Evolutionary conservation across 768 basidiomycete species (phyloP).

Genomic region (Rubroboletus pulcherrimus): DNA sequence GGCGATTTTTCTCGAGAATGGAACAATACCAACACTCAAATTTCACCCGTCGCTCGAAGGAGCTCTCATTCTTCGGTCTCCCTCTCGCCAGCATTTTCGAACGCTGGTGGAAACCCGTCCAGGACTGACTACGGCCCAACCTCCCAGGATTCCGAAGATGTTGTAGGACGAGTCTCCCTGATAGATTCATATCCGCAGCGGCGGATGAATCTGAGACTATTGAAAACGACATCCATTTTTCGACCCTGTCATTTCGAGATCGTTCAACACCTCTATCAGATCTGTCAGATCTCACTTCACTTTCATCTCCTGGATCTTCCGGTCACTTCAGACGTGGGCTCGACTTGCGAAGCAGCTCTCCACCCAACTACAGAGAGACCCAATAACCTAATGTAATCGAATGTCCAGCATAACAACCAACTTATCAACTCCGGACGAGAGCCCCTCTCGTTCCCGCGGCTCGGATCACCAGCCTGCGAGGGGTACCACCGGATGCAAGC

Average conservation of each 20-base stretch:
- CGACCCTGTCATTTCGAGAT: slow-evolving; percentile 3
- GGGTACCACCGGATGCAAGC: slow-evolving; percentile 12
- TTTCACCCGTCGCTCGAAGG: slow-evolving; percentile 24
- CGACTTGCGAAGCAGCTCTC: slow-evolving; percentile 11
- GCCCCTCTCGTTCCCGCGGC: not conserved
- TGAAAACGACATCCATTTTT: not conserved
- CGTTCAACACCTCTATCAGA: slow-evolving; percentile 25
- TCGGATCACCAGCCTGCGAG: slow-evolving; percentile 18
- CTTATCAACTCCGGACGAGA: not conserved
- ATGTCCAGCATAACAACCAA: not conserved
- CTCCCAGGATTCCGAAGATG: slow-evolving; percentile 8
- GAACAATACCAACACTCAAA: slow-evolving; percentile 11
- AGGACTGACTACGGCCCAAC: not conserved
- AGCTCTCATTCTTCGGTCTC: not conserved
- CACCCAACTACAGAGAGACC: slow-evolving; percentile 6
- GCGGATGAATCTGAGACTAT: slow-evolving; percentile 9
- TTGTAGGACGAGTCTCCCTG: slow-evolving; percentile 18
- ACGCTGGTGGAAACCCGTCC: not conserved
- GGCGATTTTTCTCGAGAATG: slow-evolving; percentile 18
- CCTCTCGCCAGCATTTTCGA: slow-evolving; percentile 7
- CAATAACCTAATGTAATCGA: not conserved
- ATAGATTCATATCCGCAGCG: slow-evolving; percentile 26
- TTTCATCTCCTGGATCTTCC: slow-evolving; percentile 24
- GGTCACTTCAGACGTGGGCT: not conserved
- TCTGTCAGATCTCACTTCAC: slow-evolving; percentile 29